Conservation (phyloP, 768 basidiomycete genomes). For the Lactarius sanguifluus region DNA sequence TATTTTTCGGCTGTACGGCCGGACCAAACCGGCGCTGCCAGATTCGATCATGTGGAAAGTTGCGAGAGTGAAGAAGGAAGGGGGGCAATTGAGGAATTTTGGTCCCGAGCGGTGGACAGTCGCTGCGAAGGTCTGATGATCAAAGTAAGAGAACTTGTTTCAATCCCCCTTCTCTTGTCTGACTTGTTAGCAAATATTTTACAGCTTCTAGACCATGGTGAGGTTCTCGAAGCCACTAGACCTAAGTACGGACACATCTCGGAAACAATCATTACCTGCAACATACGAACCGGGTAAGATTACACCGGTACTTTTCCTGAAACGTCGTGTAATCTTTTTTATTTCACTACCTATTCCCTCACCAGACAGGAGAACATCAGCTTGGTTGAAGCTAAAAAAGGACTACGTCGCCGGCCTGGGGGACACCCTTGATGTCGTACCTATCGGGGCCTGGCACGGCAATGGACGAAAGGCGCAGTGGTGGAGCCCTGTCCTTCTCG, state of each 20-base stretch:
- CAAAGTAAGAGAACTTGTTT: constrained; percentile 52
- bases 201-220: constrained; percentile 66
- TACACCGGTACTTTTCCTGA: constrained; percentile 18
- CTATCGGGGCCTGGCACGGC: constrained; percentile 85
- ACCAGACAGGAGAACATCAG: constrained; percentile 75
- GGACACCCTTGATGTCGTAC: constrained; percentile 72
- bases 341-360: background rate
- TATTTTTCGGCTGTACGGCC: constrained; percentile 57
- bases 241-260: constrained; percentile 41
- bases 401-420: constrained; percentile 82
- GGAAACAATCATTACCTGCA: constrained; percentile 71
- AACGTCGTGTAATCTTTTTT: background rate
- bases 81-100: constrained; percentile 70
- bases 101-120: constrained; percentile 69
- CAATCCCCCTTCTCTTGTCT: constrained; percentile 21
- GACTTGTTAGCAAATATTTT: constrained; percentile 12
- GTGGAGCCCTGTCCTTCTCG: constrained; percentile 90
- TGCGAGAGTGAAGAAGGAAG: constrained; percentile 63
- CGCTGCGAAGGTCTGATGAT: constrained; percentile 94
- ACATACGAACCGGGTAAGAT: constrained; percentile 76
- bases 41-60: constrained; percentile 72
- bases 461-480: constrained; percentile 86
- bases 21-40: constrained; percentile 49
- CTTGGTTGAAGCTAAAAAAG: constrained; percentile 92
- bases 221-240: constrained; percentile 38